Evolutionary conservation across 2,329 filamentous ascomycete genomes (phyloP).

Genomic region (Metarhizium sp.): DNA sequence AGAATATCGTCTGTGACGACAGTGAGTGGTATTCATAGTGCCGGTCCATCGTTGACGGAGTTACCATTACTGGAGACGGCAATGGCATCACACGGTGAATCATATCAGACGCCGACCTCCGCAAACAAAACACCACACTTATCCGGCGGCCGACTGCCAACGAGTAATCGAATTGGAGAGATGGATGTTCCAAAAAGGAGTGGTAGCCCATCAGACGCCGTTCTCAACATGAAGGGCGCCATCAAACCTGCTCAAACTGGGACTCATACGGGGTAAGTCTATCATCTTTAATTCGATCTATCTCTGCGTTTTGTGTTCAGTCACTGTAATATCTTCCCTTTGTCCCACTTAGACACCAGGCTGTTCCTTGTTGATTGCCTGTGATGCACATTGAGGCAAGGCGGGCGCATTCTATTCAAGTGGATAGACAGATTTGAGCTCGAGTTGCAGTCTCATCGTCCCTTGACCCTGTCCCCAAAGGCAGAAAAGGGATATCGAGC

Average conservation of each 20-base stretch:
- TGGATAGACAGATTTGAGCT: not conserved
- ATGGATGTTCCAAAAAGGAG: not conserved
- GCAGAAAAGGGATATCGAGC: not conserved
- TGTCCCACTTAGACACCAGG: too few species aligned
- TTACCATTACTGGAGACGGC: slow-evolving; percentile 28
- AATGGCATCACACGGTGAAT: slow-evolving; percentile 17
- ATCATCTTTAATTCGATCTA: not conserved
- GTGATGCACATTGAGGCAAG: not conserved
- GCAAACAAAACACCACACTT: slow-evolving; percentile 2
- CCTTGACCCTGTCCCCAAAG: not conserved
- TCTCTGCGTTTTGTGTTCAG: not conserved
- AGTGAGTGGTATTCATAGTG: slow-evolving; percentile 29
- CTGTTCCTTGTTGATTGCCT: not conserved
- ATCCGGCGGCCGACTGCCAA: not conserved
- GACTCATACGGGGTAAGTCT: slow-evolving; percentile 6
- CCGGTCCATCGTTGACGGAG: slow-evolving; percentile 25
- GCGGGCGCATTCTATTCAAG: not conserved
- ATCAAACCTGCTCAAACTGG: not conserved
- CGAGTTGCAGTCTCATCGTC: not conserved
- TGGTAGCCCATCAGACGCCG: slow-evolving; percentile 16
- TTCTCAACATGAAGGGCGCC: slow-evolving; percentile 11
- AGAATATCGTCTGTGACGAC: slow-evolving; percentile 46
- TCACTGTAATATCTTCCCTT: not conserved
- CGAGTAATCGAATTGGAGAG: not conserved
- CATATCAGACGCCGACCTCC: slow-evolving; percentile 5